Evolutionary conservation across 441 rosid species (phyloP).

Genomic region (Mallotus repandus): DNA sequence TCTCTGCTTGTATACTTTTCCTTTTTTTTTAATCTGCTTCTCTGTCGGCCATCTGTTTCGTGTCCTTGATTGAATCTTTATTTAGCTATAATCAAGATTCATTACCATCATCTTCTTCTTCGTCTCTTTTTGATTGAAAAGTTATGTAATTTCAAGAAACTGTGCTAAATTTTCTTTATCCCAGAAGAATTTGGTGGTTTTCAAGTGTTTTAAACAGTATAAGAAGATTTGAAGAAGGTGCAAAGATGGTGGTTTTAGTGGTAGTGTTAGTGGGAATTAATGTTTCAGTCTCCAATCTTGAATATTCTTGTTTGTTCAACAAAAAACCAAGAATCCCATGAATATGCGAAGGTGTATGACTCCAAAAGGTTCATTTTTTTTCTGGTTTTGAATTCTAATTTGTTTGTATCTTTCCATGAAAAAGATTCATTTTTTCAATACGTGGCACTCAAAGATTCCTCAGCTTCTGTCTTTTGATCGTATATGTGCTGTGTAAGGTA

Average conservation of each 20-base stretch:
- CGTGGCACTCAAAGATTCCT: constrained; percentile 9
- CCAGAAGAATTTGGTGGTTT: neutral
- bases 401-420: constrained; percentile 7
- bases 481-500: constrained; percentile 15
- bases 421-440: constrained; percentile 2
- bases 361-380: constrained; percentile 3
- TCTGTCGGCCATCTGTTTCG: constrained; percentile 51
- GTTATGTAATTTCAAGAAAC: neutral
- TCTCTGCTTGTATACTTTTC: constrained; percentile 25
- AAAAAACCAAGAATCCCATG: neutral
- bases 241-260: neutral
- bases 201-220: no score
- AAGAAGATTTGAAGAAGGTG: neutral
- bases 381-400: constrained; percentile 16
- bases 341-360: neutral
- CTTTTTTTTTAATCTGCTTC: constrained; percentile 40
- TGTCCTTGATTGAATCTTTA: constrained; percentile 47
- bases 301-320: neutral
- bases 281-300: constrained; percentile 9
- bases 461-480: neutral
- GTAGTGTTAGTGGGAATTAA: neutral
- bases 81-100: constrained; percentile 10
- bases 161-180: neutral
- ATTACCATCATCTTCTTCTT: neutral
- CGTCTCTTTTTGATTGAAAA: neutral